phyloP scores from a whole-genome alignment of 2,329 filamentous ascomycete species.

The Pyricularia grisea region DNA sequence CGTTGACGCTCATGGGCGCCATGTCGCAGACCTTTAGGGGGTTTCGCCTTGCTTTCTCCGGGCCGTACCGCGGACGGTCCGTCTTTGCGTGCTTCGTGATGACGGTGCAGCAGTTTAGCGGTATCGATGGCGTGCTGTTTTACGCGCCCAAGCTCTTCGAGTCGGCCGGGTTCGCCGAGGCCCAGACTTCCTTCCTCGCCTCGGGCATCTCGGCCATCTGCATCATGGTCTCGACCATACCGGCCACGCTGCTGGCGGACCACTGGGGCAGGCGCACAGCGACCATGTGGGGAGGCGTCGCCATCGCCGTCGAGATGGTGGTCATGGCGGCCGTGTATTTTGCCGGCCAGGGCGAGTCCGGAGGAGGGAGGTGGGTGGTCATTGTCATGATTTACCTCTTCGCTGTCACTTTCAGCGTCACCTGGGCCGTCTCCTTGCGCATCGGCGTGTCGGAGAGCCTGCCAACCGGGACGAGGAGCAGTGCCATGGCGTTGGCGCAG shows the following conservation, averaged over 20 bases:
- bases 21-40: conserved; percentile 18
- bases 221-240: conserved; percentile 44
- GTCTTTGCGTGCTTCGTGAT: conserved; percentile 47
- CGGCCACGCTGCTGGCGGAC: conserved; percentile 44
- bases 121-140: conserved; percentile 53
- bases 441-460: conserved; percentile 49
- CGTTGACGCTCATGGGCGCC: conserved; percentile 14
- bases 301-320: conserved; percentile 40
- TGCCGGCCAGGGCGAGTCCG: conserved; percentile 25
- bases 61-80: conserved; percentile 32
- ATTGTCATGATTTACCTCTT: conserved; percentile 41
- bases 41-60: conserved; percentile 23
- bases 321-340: conserved; percentile 44
- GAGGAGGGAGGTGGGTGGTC: conserved; percentile 37
- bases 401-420: conserved; percentile 30
- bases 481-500: conserved; percentile 43
- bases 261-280: conserved; percentile 44
- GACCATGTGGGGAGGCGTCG: conserved; percentile 40
- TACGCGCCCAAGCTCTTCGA: conserved; percentile 52
- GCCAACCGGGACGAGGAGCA: conserved; percentile 42
- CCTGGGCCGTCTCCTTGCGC: conserved; percentile 44
- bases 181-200: conserved; percentile 44
- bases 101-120: conserved; percentile 48
- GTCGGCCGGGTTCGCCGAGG: conserved; percentile 45
- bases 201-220: conserved; percentile 49